Evolutionary conservation across 2,329 filamentous ascomycete genomes (phyloP), one percentile per base, ranked within the genome.

Genomic region (Trichoderma sp.): DNA sequence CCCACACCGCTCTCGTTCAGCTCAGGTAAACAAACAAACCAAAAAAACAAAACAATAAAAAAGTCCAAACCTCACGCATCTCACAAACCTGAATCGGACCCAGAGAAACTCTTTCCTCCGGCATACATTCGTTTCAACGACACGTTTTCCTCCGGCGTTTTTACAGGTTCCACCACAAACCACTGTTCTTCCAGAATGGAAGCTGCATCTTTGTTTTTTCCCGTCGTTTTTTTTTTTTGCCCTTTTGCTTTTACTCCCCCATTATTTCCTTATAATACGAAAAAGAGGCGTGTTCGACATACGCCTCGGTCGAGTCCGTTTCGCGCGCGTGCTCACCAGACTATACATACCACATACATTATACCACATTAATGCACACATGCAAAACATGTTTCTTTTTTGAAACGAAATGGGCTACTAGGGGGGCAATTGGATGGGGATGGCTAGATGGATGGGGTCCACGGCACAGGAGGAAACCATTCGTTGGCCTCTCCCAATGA

Each of bases 311-410:
- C 50, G 64, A 67, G 64, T 32, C 17, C 47, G 47, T 32, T 58
- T 65, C 58, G 47, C 23, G 23, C 55, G 23, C 50, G 23, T 50
- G 20, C 36, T 39, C 32, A 34, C 47, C 58, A 13, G 34, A 17
- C 36, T 50, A 65, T 50, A 68, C 55, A 68, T 32, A 68, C 26
- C 55, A 36, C 39, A 47, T 50, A 71, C 53, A 71, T 64, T 66
- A 66, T 71, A 71, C 61, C 36, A 72, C 70, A 68, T 47, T 73
- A 67, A 76, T 74, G 75, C 67, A 68, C 67, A 43, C 50, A 66
- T 47, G 64, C 64, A 67, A 53, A 67, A 62, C 62, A 71, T 62
- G 63, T 57, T 73, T 68, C 53, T 43, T 57, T 57, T 59, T 68
- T 17, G 57, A 69, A 62, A 69, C 30, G 67, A 69, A 53, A 69